Conservation (phyloP, 768 basidiomycete genomes). For the Mycena vulgaris region DNA sequence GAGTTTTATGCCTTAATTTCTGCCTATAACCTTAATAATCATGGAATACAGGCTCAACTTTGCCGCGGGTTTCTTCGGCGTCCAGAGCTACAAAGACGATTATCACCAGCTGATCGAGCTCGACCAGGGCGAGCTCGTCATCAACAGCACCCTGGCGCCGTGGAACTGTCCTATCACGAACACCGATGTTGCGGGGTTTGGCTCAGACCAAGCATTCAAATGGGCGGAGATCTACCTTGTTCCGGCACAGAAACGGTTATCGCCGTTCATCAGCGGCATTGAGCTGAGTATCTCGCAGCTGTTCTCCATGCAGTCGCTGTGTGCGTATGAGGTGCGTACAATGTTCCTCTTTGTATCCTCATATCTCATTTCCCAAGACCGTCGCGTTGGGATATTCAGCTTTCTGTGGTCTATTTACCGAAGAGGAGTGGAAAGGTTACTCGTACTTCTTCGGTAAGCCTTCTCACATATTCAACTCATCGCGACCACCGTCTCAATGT, state of each 20-base stretch:
- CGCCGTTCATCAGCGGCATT: neutral
- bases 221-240: slow-evolving; percentile 2
- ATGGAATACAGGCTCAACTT: slow-evolving; percentile 52
- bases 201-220: neutral
- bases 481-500: neutral
- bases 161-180: slow-evolving; percentile 1
- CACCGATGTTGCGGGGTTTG: neutral
- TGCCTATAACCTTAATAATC: neutral
- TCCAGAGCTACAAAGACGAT: slow-evolving; percentile 62
- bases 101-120: slow-evolving; percentile 76
- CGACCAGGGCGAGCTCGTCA: slow-evolving; percentile 50
- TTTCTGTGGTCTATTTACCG: slow-evolving; percentile 91
- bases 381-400: slow-evolving; percentile 92
- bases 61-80: slow-evolving; percentile 72
- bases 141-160: slow-evolving; percentile 12
- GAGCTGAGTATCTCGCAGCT: neutral
- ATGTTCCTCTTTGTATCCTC: no score
- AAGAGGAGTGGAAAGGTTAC: slow-evolving; percentile 94
- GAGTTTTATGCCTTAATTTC: neutral
- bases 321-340: slow-evolving; percentile 13
- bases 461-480: no score
- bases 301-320: neutral
- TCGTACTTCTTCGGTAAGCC: slow-evolving; percentile 62
- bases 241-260: neutral
- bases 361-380: slow-evolving; percentile 64